Evolutionary conservation across 176 grass and related monocot species (phyloP), one percentile per base, ranked within the genome.

Genomic region (Eremochloa ophiuroides): DNA sequence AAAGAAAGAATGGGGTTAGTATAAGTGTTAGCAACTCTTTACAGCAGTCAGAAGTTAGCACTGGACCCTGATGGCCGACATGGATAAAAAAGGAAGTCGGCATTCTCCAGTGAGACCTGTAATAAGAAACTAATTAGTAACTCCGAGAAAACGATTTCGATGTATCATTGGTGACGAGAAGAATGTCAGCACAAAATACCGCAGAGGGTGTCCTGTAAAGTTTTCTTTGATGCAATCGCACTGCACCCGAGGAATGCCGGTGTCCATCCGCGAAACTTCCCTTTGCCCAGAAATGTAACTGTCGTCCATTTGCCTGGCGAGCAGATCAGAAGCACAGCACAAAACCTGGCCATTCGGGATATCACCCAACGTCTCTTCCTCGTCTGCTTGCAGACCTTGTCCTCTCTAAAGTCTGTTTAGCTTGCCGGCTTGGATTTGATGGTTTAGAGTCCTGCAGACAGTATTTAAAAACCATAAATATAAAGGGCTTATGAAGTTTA

Each of bases 301-400:
- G 62, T 20, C 10, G 4, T 82, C 65, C 1, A 82, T 80, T 81
- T 42, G 41, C 85, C 80, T 55, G 22, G 8, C 29, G 23, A 46
- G 80, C 39, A 80, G 62, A 84, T 78, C 53, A 77, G 28, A 89
- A 73, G 46, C 69, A 74, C 13, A 78, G 31, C 4, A 63, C 7
- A 16, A 76, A 16, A 75, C 15, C 56, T 83, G 47, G 29, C 33
- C 62, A 68, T 64, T 29, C 62, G n/a, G 67, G 53, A 59, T 94
- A 64, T 94, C 83, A 97, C 70, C 89, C 89, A 59, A 46, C 51
- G 22, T 97, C 92, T 89, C 75, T 94, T 80, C 82, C 86, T 77
- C 88, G 69, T 84, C 87, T 87, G 75, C 73, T 88, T 83, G 37
- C 62, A 74, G 79, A 69, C 67, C 86, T 93, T 61, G 62, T 89